phyloP scores from a whole-genome alignment of 306 rosid genomes.

The Senna tora region DNA sequence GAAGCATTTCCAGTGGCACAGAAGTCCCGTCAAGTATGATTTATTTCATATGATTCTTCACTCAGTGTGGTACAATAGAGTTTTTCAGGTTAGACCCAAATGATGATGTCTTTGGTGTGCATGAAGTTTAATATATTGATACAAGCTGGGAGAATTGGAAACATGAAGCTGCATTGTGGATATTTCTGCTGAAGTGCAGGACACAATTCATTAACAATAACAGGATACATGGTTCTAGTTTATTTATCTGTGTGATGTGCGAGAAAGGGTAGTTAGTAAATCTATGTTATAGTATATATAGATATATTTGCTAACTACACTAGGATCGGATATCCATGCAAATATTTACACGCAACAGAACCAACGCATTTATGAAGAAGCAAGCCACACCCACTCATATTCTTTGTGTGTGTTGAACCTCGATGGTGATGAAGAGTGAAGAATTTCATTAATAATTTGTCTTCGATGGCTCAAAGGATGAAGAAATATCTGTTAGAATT shows the following conservation, averaged over 20 bases:
- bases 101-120: conserved; percentile 1
- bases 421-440: too few relatives aligned
- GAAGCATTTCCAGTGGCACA: conserved; percentile 46
- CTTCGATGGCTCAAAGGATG: too few relatives aligned
- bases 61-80: conserved; percentile 71
- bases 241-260: not conserved
- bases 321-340: not conserved
- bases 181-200: not conserved
- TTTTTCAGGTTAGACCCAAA: conserved; percentile 53
- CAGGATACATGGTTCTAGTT: not conserved
- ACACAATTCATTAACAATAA: not conserved
- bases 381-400: too few relatives aligned
- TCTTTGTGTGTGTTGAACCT: too few relatives aligned
- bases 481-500: too few relatives aligned
- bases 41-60: conserved; percentile 42
- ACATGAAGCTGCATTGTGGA: conserved; percentile 9
- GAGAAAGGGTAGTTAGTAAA: not conserved
- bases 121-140: not conserved
- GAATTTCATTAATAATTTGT: too few relatives aligned
- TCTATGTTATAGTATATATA: not conserved
- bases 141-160: not conserved
- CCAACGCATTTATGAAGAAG: not conserved
- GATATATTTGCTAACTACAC: not conserved
- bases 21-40: conserved; percentile 2
- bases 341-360: not conserved